phyloP scores from a whole-genome alignment of 1,139 yeast genomes.

The Magnusiomyces suaveolens region DNA sequence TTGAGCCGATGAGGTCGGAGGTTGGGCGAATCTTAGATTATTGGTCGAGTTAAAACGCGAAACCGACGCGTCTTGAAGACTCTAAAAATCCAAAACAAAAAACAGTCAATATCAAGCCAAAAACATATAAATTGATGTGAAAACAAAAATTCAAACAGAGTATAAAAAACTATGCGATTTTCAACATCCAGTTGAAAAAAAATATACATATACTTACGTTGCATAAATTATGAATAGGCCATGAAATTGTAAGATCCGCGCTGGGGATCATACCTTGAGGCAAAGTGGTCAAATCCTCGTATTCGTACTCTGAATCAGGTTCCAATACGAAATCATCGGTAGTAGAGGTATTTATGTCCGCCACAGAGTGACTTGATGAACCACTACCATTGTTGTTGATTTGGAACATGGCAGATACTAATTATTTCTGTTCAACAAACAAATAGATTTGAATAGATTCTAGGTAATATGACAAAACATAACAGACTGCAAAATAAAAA shows the following conservation, averaged over 20 bases:
- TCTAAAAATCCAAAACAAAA: too few species aligned
- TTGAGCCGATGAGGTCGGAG: not conserved
- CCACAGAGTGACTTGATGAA: not conserved
- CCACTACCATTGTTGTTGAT: not conserved
- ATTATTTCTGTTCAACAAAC: not conserved
- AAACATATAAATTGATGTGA: too few species aligned
- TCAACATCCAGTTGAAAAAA: not conserved
- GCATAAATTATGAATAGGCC: not conserved
- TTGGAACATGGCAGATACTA: not conserved
- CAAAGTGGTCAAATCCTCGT: not conserved
- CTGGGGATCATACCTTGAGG: not conserved
- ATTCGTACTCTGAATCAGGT: not conserved
- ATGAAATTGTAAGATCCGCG: not conserved
- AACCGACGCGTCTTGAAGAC: not conserved
- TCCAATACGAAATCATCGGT: not conserved
- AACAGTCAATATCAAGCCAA: too few species aligned
- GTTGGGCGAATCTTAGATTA: not conserved
- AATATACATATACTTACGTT: too few species aligned
- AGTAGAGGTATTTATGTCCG: not conserved
- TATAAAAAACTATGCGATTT: too few species aligned
- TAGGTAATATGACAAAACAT: too few species aligned
- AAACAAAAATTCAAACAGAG: not conserved
- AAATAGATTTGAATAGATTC: too few species aligned
- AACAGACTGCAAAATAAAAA: too few species aligned
- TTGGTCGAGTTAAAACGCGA: not conserved